These are phyloP conservation scores for Vanrija sp. DNA, from an alignment of 1,284 basidiomycete genomes.

Conservation along the genomic window DNA sequence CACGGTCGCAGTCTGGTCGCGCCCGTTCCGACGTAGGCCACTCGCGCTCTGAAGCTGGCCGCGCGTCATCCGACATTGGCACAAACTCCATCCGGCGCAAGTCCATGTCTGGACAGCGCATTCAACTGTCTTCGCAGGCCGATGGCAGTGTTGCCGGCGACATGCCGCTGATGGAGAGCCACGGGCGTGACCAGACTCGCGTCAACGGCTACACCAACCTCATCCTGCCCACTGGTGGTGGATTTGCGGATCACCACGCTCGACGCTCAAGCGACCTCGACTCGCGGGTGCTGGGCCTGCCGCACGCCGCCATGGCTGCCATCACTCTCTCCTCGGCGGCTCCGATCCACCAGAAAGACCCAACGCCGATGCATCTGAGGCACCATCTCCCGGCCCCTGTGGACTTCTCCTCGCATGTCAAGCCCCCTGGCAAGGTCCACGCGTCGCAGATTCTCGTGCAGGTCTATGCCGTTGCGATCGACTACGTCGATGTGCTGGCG, in stretches of 20 bases:
- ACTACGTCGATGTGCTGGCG: conserved; percentile 64
- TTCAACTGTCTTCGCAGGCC: too few species aligned
- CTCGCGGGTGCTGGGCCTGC: conserved; percentile 66
- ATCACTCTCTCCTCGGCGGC: conserved; percentile 54
- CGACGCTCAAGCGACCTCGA: conserved; percentile 52
- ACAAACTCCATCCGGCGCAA: neutral
- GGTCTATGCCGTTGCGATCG: conserved; percentile 76
- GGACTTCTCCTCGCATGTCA: conserved; percentile 62
- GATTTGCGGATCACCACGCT: conserved; percentile 48
- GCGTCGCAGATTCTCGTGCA: conserved; percentile 69
- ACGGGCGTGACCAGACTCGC: conserved; percentile 31
- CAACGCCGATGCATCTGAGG: conserved; percentile 52
- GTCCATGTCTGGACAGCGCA: neutral
- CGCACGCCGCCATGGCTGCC: conserved; percentile 78
- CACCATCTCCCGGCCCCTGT: conserved; percentile 49
- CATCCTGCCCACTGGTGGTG: conserved; percentile 59
- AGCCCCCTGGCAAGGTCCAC: conserved; percentile 67
- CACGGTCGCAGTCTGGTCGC: too few species aligned
- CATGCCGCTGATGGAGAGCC: conserved; percentile 28
- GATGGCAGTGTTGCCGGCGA: neutral
- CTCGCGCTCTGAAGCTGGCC: neutral
- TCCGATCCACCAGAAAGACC: too few species aligned
- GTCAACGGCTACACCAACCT: conserved; percentile 50
- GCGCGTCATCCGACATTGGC: neutral
- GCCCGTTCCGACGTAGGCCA: too few species aligned